phyloP scores from a whole-genome alignment of 768 basidiomycete species.

The Phylloporus arenicola region DNA sequence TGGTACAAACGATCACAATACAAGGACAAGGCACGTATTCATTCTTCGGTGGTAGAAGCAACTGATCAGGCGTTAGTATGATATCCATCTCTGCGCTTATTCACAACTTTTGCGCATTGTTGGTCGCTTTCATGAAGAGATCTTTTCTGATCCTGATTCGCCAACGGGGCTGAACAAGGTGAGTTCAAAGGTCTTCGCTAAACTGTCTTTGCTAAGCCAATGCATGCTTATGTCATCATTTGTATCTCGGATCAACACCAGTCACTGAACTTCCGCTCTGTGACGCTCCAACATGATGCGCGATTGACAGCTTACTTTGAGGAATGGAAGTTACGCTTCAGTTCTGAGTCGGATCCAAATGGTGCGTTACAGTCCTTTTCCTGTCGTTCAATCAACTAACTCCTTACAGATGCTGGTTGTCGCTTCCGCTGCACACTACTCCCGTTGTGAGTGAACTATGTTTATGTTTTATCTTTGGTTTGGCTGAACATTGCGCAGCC shows the following conservation, averaged over 20 bases:
- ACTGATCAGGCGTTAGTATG: conserved; percentile 42
- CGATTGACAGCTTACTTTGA: conserved; percentile 53
- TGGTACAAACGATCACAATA: conserved; percentile 72
- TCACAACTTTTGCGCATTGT: conserved; percentile 65
- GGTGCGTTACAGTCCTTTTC: conserved; percentile 34
- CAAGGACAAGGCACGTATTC: conserved; percentile 45
- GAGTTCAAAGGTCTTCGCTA: background rate
- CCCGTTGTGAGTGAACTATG: conserved; percentile 58
- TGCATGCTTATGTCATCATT: conserved; percentile 1
- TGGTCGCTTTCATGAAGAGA: conserved; percentile 68
- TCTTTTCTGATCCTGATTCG: conserved; percentile 65
- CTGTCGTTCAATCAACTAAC: background rate
- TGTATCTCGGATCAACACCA: conserved; percentile 17
- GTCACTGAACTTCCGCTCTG: conserved; percentile 62
- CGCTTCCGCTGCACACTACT: conserved; percentile 60
- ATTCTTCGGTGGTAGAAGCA: background rate
- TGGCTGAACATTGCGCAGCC: conserved; percentile 36
- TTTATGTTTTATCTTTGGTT: background rate
- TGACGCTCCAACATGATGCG: conserved; percentile 57
- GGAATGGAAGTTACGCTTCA: conserved; percentile 62
- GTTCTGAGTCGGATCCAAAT: conserved; percentile 51
- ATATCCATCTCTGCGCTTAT: conserved; percentile 72
- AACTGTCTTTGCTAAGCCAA: background rate
- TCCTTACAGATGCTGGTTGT: conserved; percentile 46
- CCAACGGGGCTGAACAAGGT: conserved; percentile 71